Evolutionary conservation across 176 grass and related monocot genomes (phyloP).

Genomic region (Ampelocalamus luodianensis): DNA sequence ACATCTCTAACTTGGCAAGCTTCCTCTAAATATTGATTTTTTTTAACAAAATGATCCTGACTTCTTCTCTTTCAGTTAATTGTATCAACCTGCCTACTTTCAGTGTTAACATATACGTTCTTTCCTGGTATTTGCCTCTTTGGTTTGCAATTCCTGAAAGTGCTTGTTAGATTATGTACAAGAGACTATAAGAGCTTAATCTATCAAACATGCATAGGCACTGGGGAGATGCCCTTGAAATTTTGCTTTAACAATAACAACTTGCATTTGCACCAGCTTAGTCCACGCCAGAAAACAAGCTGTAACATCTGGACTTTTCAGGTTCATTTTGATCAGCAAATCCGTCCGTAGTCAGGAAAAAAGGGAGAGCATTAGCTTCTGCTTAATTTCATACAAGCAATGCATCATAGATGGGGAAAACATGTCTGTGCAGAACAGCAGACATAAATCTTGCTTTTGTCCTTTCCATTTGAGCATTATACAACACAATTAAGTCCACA

Average conservation of each 20-base stretch:
- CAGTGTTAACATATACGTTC: neutral
- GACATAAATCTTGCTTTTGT: neutral
- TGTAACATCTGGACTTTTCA: neutral
- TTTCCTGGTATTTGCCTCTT: neutral
- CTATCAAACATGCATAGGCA: neutral
- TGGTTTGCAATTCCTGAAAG: neutral
- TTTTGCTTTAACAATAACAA: neutral
- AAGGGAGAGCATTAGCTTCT: neutral
- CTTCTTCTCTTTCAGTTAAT: neutral
- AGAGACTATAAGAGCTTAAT: neutral
- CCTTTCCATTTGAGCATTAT: slow-evolving; percentile 13
- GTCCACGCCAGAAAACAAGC: neutral
- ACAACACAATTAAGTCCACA: slow-evolving; percentile 11
- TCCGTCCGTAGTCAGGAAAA: neutral
- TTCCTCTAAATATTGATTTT: neutral
- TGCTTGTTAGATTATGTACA: neutral
- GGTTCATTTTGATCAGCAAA: neutral
- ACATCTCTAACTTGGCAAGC: neutral
- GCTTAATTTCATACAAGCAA: neutral
- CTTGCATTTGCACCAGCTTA: neutral
- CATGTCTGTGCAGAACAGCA: neutral
- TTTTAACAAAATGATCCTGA: neutral
- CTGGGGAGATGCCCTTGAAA: neutral
- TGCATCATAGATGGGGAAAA: neutral
- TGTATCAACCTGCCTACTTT: neutral